Base-by-base conservation (phyloP, 1,284 basidiomycete species). In the Puccinia sorghi region DNA sequence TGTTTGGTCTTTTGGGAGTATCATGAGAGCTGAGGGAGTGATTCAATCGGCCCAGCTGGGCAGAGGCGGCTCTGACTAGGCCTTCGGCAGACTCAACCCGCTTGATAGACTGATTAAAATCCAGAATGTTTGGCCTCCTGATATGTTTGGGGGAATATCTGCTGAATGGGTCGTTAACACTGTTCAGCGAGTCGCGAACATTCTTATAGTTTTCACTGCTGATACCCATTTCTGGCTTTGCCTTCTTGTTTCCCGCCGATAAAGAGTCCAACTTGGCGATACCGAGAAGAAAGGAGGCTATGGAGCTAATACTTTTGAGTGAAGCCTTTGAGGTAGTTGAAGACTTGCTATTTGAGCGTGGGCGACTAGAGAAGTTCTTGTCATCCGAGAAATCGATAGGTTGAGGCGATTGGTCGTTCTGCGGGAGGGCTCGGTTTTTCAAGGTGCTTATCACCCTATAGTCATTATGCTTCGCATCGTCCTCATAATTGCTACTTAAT, bases 281-380 rank as follows among this genome's bases (percentile, higher is more conserved):
- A 25, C 54, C 43, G 50, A 72, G 48, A 25, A 77, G 56, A 20
- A 70, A 69, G 32, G 74, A 77, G 27, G 74, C 54, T 13, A 77
- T 46, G 11, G 74, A 77, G 57, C 54, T 69, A 20, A 77, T 77
- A 41, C 74, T 77, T 77, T 77, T 77, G 39, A 67, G 48, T 27
- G 74, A 77, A 17, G 64, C 54, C 52, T 79, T 79, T 15, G 76
- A 79, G 22, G 61, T 13, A n/a, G 59, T 71, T 50, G 76, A 63
- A 39, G 66, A 71, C 50, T 63, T 79, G 69, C 76, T 79, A 70
- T 64, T 67, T 7, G 76, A 79, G 25, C 76, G 70, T 22, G 67
- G 32, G 20, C 76, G 76, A 13, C 52, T 67, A 8, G 66, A 27
- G 20, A 67, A 46, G 32, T 32, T 22, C 13, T 27, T 4, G 48